A percentile compares a stretch with the other conserved stretches of the same genome.
Conservation (phyloP, 169 alveolate species). For the Eimeria maxima region DNA sequence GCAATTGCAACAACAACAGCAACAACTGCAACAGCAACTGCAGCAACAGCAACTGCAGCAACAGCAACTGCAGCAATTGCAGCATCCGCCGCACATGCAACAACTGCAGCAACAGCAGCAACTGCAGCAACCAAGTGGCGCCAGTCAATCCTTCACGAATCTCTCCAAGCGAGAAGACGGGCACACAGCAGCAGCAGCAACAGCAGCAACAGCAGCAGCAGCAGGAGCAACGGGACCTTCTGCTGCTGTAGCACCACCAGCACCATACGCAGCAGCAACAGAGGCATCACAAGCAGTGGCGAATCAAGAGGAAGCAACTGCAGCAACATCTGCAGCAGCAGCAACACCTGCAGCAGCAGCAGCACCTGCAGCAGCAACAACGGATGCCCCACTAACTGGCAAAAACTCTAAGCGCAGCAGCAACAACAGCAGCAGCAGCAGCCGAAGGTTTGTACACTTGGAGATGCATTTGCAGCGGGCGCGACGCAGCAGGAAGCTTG, state of each 20-base stretch:
- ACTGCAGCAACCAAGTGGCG: background rate
- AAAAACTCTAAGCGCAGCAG: constrained; percentile 6
- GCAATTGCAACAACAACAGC: no score
- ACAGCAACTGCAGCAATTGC: background rate
- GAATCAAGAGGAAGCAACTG: no score
- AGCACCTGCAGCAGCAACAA: background rate
- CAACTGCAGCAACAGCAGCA: constrained; percentile 9
- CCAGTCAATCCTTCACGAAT: background rate
- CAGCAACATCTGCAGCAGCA: constrained; percentile 24
- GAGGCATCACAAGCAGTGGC: no score
- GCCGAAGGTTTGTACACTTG: background rate
- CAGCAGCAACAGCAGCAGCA: background rate
- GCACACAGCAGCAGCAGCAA: background rate
- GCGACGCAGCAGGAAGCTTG: constrained; percentile 30
- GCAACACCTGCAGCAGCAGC: constrained; percentile 11
- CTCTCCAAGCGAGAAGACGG: background rate
- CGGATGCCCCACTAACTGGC: background rate
- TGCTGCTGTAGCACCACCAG: no score
- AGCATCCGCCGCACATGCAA: no score
- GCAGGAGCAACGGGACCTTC: no score
- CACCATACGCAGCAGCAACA: no score
- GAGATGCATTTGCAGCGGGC: constrained; percentile 48
- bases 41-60: background rate
- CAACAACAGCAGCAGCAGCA: constrained; percentile 20
- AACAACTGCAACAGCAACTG: background rate